These are phyloP conservation scores for Gynochthodes officinalis DNA, from an alignment of 257 asterid genomes.

Conservation along the genomic window DNA sequence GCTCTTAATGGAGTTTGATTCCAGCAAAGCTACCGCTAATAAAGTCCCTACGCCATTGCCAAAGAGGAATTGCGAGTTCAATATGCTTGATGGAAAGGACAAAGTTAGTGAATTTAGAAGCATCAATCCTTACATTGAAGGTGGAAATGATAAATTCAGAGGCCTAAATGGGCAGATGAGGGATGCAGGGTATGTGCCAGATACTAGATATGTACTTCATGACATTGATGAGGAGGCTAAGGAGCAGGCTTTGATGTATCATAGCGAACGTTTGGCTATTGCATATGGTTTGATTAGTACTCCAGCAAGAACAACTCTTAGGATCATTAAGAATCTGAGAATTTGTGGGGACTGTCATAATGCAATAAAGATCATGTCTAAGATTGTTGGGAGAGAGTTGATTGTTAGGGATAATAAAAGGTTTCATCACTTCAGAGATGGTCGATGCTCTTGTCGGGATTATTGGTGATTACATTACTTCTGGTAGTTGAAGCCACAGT, in stretches of 20 bases:
- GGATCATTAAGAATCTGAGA: constrained; percentile 35
- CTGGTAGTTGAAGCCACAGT: not conserved
- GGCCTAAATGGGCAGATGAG: constrained; percentile 33
- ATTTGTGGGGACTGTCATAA: constrained; percentile 32
- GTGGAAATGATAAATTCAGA: constrained; percentile 13
- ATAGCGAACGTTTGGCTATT: constrained; percentile 32
- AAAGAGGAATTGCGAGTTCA: constrained; percentile 22
- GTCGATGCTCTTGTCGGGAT: constrained; percentile 34
- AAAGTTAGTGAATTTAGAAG: constrained; percentile 13
- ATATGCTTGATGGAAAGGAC: constrained; percentile 29
- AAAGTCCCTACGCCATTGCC: constrained; percentile 21
- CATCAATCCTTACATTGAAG: constrained; percentile 11
- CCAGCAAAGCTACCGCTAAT: constrained; percentile 15
- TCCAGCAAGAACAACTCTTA: constrained; percentile 28
- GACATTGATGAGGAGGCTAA: constrained; percentile 34
- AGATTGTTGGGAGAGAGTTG: constrained; percentile 35
- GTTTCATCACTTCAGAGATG: constrained; percentile 35
- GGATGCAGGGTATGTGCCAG: constrained; percentile 31
- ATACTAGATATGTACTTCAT: constrained; percentile 33
- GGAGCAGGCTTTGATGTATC: constrained; percentile 36
- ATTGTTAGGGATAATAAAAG: constrained; percentile 31
- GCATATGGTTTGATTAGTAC: constrained; percentile 35
- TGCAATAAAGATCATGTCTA: constrained; percentile 33
- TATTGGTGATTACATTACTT: constrained; percentile 20
- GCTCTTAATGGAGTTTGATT: constrained; percentile 26